These are phyloP conservation scores for Hymenotorrendiella dingleyae DNA, from an alignment of 2,329 filamentous ascomycete genomes.

Conservation along the genomic window DNA sequence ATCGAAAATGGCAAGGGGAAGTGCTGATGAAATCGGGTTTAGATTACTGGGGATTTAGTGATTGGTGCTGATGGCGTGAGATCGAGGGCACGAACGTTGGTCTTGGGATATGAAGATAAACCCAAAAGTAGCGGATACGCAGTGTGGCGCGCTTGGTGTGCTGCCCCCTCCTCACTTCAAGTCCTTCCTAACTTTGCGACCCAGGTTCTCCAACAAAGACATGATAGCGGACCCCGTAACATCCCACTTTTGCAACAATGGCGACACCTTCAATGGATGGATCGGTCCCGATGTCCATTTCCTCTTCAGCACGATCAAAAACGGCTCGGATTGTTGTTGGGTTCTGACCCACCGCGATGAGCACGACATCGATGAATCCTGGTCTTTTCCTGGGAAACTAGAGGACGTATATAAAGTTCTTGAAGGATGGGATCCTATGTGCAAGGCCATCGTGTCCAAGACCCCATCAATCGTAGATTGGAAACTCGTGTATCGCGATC, in stretches of 20 bases:
- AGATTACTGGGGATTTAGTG: constrained; percentile 43
- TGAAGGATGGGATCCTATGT: constrained; percentile 22
- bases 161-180: not conserved
- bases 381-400: constrained; percentile 28
- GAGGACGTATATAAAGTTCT: constrained; percentile 22
- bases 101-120: constrained; percentile 45
- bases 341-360: constrained; percentile 44
- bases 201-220: constrained; percentile 40
- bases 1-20: constrained; percentile 7
- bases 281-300: constrained; percentile 42
- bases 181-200: not conserved
- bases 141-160: constrained; percentile 46
- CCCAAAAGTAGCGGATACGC: constrained; percentile 46
- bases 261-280: constrained; percentile 21
- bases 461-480: constrained; percentile 26
- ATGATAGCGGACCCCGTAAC: constrained; percentile 30
- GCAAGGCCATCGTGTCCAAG: constrained; percentile 17
- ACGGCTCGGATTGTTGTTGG: constrained; percentile 48
- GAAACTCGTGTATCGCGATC: constrained; percentile 28
- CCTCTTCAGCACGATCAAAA: constrained; percentile 46
- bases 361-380: constrained; percentile 41
- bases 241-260: constrained; percentile 15
- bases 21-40: not conserved
- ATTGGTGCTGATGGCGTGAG: constrained; percentile 51
- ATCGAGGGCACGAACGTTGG: constrained; percentile 44